phyloP scores from a whole-genome alignment of 345 rosid species.

The Xanthoceras sorbifolium region DNA sequence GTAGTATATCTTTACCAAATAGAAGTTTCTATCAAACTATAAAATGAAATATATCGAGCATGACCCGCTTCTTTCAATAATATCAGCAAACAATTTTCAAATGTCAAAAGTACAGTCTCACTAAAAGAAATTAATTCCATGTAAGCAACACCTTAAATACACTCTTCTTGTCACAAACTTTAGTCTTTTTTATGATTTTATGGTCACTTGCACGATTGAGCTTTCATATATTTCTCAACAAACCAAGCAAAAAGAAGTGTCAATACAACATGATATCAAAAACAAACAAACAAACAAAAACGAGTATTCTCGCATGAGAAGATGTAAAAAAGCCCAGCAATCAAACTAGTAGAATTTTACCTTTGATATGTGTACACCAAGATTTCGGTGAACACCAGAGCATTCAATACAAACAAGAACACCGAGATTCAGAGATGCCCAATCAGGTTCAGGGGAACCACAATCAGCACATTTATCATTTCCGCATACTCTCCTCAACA shows the following conservation, averaged over 20 bases:
- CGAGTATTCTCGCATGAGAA: not conserved
- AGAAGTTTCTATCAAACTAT: not conserved
- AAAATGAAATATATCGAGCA: slow-evolving; percentile 8
- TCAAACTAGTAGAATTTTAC: slow-evolving; percentile 38
- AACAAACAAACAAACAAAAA: no score
- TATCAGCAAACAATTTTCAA: not conserved
- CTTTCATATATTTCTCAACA: not conserved
- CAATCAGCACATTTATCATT: slow-evolving; percentile 99
- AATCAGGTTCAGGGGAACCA: slow-evolving; percentile 97
- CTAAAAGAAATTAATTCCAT: not conserved
- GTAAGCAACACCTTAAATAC: not conserved
- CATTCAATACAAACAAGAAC: slow-evolving; percentile 98
- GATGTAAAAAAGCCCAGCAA: slow-evolving; percentile 1
- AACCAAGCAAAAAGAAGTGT: not conserved
- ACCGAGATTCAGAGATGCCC: slow-evolving; percentile 98
- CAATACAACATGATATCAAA: not conserved
- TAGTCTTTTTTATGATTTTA: not conserved
- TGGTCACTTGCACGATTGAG: not conserved
- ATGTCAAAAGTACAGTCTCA: not conserved
- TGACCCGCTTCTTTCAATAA: not conserved
- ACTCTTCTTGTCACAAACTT: not conserved
- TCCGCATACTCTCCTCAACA: slow-evolving; percentile 74
- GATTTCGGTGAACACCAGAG: slow-evolving; percentile 99
- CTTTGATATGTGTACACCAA: slow-evolving; percentile 98
- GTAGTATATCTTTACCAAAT: slow-evolving; percentile 5